phyloP scores from a whole-genome alignment of 78 protist species.

The slime mould (Dictyostelium discoideum) region dicty_2.7 NC_007088.5:5128001-5128500 shows the following conservation, averaged over 20 bases:
- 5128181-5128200: neutral
- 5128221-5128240: neutral
- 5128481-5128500: constrained; percentile 23
- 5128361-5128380: too few relatives aligned
- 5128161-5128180: neutral
- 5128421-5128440: constrained; percentile 71
- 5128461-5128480: constrained; percentile 24
- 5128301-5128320: too few relatives aligned
- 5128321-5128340: too few relatives aligned
- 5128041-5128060: constrained; percentile 66
- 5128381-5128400: too few relatives aligned
- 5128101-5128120: constrained; percentile 45
- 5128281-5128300: neutral
- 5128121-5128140: neutral
- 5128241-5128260: too few relatives aligned
- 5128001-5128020: constrained; percentile 33
- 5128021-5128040: constrained; percentile 11
- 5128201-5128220: neutral
- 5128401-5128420: constrained; percentile 65
- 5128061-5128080: constrained; percentile 97
- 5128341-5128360: neutral
- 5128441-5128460: constrained; percentile 84
- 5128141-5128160: neutral
- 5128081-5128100: constrained; percentile 92
- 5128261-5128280: neutral